A percentile compares a stretch with the other conserved stretches of the same genome.
phyloP scores from a whole-genome alignment of 2,329 filamentous ascomycete genomes.

The Albifimbria verrucaria region DNA sequence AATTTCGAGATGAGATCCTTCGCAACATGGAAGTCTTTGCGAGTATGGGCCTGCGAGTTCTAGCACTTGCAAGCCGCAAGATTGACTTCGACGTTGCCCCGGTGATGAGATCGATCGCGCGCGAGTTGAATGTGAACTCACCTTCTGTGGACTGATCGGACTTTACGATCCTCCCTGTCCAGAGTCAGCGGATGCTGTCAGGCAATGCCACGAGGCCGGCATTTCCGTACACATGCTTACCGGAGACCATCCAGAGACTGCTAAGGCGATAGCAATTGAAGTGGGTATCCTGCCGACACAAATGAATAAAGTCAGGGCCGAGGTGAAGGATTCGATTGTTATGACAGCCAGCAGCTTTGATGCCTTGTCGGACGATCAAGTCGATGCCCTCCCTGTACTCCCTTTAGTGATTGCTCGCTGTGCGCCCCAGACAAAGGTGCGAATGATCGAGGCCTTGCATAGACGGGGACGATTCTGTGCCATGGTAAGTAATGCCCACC shows the following conservation, averaged over 20 bases:
- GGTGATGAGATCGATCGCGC: slow-evolving; percentile 46
- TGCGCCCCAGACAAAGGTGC: slow-evolving; percentile 65
- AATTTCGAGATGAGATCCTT: slow-evolving; percentile 52
- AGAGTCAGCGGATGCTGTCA: slow-evolving; percentile 60
- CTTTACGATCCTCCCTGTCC: slow-evolving; percentile 69
- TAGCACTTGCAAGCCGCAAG: slow-evolving; percentile 57
- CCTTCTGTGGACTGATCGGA: slow-evolving; percentile 65
- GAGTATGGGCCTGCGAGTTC: slow-evolving; percentile 61
- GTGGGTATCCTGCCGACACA: slow-evolving; percentile 56
- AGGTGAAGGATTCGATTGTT: slow-evolving; percentile 56
- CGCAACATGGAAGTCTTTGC: slow-evolving; percentile 63
- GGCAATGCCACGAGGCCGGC: slow-evolving; percentile 57
- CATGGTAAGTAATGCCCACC: slow-evolving; percentile 53
- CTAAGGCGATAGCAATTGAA: slow-evolving; percentile 58
- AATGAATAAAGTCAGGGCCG: slow-evolving; percentile 45
- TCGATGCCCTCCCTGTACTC: slow-evolving; percentile 61
- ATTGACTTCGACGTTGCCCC: slow-evolving; percentile 23
- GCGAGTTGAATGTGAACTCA: slow-evolving; percentile 55
- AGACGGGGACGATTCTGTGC: slow-evolving; percentile 60
- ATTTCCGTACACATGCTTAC: slow-evolving; percentile 68
- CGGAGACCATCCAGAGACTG: slow-evolving; percentile 62
- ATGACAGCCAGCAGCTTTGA: slow-evolving; percentile 66
- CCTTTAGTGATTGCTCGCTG: slow-evolving; percentile 69
- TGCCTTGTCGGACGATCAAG: slow-evolving; percentile 57
- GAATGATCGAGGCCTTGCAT: slow-evolving; percentile 70